Base-by-base conservation (phyloP, 202 grass and related monocot genomes). In the Setaria viridis region DNA sequence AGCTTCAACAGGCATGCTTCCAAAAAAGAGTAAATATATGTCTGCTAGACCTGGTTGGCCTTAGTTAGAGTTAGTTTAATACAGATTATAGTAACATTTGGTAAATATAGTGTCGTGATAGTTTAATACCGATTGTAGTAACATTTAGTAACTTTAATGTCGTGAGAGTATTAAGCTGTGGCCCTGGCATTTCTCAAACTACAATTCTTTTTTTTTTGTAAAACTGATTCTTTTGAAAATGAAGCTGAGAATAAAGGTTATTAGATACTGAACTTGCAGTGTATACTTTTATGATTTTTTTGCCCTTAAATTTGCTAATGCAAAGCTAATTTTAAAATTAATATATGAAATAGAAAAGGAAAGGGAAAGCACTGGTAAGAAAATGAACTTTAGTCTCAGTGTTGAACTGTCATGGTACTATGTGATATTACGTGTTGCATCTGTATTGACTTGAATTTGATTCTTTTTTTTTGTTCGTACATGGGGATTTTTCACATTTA, bases 101-200 rank as follows among this genome's bases (percentile, higher is more conserved):
- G 43, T 64, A 86, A 47, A 50, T 50, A 54, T 72, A 67, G 2
- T 81, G 37, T 58, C 4, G 0, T 33, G 60, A 33, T 47, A 14
- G 41, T 56, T 80, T 4, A 3, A 51, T 58, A 56, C 5, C 60
- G 43, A 21, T 48, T 21, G 51, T 74, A 13, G 8, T 74, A 41
- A 34, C 57, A 73, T 72, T 55, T 80, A 20, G 32, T 73, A 72
- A 47, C 16, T 49, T 45, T 72, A 67, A 0, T 87, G 48, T 75
- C 4, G 4, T 25, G 49, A 11, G 50, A 62, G 54, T 77, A 79
- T 60, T 74, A 73, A 53, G 32, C 84, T 41, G 25, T 79, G 10
- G 48, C 67, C 73, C 54, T 84, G 60, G 42, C 14, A 5, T 73
- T 49, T 75, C 37, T 72, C n/a, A 4, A 34, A 35, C 8, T 54